phyloP scores from a whole-genome alignment of 2,329 filamentous ascomycete species.

The Xylariaceae sp. region DNA sequence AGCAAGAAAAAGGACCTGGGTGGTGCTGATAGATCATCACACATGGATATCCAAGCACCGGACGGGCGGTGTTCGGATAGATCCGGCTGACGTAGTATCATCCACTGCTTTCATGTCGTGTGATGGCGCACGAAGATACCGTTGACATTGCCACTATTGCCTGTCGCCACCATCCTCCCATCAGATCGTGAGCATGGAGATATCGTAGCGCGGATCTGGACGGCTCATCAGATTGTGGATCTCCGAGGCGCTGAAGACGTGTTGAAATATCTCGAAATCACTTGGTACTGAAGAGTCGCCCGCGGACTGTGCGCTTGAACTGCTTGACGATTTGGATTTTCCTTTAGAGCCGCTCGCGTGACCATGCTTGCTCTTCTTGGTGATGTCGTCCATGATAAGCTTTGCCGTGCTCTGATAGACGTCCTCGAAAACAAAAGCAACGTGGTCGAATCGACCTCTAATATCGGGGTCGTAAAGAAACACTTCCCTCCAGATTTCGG shows the following conservation, averaged over 20 bases:
- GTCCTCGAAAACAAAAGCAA: slow-evolving; percentile 64
- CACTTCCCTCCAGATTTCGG: slow-evolving; percentile 62
- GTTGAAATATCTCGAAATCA: slow-evolving; percentile 52
- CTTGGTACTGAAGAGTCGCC: slow-evolving; percentile 24
- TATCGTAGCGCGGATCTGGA: slow-evolving; percentile 52
- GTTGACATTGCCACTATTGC: slow-evolving; percentile 5
- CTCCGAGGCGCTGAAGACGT: slow-evolving; percentile 48
- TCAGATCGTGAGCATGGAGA: slow-evolving; percentile 40
- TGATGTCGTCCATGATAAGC: slow-evolving; percentile 52
- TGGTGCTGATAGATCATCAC: slow-evolving; percentile 8
- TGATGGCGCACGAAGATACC: slow-evolving; percentile 23
- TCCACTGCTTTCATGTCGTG: slow-evolving; percentile 22
- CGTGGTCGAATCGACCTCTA: slow-evolving; percentile 56
- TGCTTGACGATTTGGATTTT: slow-evolving; percentile 29
- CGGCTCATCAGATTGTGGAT: slow-evolving; percentile 47
- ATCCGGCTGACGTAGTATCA: slow-evolving; percentile 22
- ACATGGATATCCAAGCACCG: slow-evolving; percentile 4
- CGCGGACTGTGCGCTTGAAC: slow-evolving; percentile 29
- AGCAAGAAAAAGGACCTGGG: slow-evolving; percentile 2
- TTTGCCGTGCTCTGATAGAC: slow-evolving; percentile 48
- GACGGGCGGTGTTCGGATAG: slow-evolving; percentile 16
- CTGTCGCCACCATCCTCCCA: neutral
- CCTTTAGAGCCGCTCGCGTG: slow-evolving; percentile 26
- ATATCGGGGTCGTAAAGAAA: slow-evolving; percentile 61
- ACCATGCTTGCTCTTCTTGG: slow-evolving; percentile 43